These are phyloP conservation scores for Malassezia japonica DNA, from an alignment of 1,284 basidiomycete species.

Conservation along the genomic window DNA sequence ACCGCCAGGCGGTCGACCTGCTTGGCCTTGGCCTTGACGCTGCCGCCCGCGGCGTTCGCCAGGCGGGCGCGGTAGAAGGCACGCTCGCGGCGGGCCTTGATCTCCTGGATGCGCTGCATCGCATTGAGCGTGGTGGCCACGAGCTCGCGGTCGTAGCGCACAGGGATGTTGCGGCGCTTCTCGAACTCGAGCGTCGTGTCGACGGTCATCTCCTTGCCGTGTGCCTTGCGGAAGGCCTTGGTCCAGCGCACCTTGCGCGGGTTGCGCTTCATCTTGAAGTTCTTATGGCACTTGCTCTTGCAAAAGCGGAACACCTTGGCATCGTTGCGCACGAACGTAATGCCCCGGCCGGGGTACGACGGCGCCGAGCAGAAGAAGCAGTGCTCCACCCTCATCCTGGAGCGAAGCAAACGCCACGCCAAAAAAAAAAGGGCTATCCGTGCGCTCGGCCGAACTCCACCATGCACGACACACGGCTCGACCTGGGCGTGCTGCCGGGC, in stretches of 20 bases:
- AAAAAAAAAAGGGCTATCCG: conserved; percentile 1
- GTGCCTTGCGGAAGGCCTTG: conserved; percentile 96
- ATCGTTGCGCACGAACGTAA: conserved; percentile 48
- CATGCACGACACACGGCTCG: not conserved
- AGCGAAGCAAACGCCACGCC: not conserved
- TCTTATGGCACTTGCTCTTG: conserved; percentile 49
- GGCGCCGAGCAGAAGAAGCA: conserved; percentile 68
- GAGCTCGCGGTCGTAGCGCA: conserved; percentile 92
- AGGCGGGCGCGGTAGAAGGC: conserved; percentile 63
- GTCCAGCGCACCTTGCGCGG: conserved; percentile 99
- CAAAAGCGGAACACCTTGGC: conserved; percentile 44
- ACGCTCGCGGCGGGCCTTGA: conserved; percentile 78
- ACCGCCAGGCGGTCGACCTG: conserved; percentile 38
- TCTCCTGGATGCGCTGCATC: conserved; percentile 90
- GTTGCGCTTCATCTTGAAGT: conserved; percentile 92
- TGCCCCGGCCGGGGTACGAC: conserved; percentile 78
- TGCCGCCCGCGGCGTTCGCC: conserved; percentile 32
- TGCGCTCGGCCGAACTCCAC: conserved; percentile 13
- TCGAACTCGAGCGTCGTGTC: conserved; percentile 99
- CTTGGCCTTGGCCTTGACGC: conserved; percentile 34
- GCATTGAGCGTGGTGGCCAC: conserved; percentile 89
- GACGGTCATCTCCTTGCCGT: conserved; percentile 99
- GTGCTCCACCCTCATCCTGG: conserved; percentile 48
- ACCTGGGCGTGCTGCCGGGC: not conserved
- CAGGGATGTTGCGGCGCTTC: conserved; percentile 93